phyloP scores from a whole-genome alignment of 2,329 filamentous ascomycete species.

The Penicillium sp. region DNA sequence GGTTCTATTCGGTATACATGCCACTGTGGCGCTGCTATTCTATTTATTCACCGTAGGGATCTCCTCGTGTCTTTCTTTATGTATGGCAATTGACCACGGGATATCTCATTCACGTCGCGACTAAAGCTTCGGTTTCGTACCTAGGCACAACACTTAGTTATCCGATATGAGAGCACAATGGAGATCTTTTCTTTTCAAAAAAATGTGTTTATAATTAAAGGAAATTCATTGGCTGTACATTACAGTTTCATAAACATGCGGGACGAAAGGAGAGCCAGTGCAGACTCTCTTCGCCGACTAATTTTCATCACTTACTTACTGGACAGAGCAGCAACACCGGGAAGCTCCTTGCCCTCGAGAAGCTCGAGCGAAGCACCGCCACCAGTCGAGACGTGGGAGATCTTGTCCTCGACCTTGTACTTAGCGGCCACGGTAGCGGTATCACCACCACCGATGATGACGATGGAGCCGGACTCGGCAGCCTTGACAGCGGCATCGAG shows the following conservation, averaged over 20 bases:
- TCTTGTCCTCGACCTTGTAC: conserved; percentile 92
- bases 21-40: background rate
- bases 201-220: conserved; percentile 14
- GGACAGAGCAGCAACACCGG: conserved; percentile 89
- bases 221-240: conserved; percentile 35
- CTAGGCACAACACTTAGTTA: conserved; percentile 30
- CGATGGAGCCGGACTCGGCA: conserved; percentile 80
- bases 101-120: background rate
- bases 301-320: conserved; percentile 53
- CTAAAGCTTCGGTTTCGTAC: conserved; percentile 33
- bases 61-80: background rate
- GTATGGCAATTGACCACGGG: background rate
- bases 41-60: background rate
- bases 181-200: background rate
- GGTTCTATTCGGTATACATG: background rate
- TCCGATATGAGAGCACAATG: conserved; percentile 3
- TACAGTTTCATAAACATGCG: conserved; percentile 33
- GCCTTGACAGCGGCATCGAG: conserved; percentile 84
- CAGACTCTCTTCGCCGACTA: background rate
- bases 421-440: conserved; percentile 97
- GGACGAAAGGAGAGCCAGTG: background rate
- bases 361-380: conserved; percentile 94
- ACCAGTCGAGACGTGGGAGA: conserved; percentile 96
- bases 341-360: conserved; percentile 95
- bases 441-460: conserved; percentile 98